Evolutionary conservation across 805 yeast genomes (phyloP).

Genomic region (Candida manassasensis): DNA sequence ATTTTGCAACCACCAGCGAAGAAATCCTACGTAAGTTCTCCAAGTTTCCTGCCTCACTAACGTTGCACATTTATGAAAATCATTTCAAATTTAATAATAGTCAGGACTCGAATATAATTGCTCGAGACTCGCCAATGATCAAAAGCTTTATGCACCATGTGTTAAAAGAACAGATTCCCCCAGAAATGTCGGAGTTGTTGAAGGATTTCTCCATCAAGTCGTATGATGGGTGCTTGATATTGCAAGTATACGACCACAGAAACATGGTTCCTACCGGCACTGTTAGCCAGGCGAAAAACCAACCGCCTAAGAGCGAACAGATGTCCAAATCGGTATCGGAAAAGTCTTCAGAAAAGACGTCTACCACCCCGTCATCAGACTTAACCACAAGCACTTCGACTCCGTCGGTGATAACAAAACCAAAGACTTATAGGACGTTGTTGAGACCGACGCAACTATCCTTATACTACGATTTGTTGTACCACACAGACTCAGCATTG

Average conservation of each 20-base stretch:
- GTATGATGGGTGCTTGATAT: slow-evolving; percentile 85
- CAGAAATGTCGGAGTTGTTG: slow-evolving; percentile 82
- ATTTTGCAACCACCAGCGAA: slow-evolving; percentile 66
- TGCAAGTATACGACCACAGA: slow-evolving; percentile 86
- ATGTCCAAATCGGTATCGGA: not conserved
- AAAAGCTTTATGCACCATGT: slow-evolving; percentile 77
- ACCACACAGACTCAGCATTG: slow-evolving; percentile 73
- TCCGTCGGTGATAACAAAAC: slow-evolving; percentile 34
- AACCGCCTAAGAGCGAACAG: slow-evolving; percentile 1
- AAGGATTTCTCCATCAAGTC: slow-evolving; percentile 80
- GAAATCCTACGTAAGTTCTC: slow-evolving; percentile 74
- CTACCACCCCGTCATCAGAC: slow-evolving; percentile 2
- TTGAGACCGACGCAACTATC: slow-evolving; percentile 78
- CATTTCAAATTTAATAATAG: slow-evolving; percentile 89
- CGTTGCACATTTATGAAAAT: slow-evolving; percentile 85
- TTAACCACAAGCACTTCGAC: not conserved
- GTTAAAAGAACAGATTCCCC: slow-evolving; percentile 78
- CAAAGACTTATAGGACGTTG: slow-evolving; percentile 72
- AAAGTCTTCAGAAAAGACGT: slow-evolving; percentile 1
- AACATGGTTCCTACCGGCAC: slow-evolving; percentile 27
- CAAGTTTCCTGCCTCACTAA: slow-evolving; percentile 73
- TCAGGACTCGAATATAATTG: slow-evolving; percentile 71
- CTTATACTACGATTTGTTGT: slow-evolving; percentile 77
- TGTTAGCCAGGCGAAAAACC: not conserved
- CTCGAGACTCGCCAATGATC: slow-evolving; percentile 71